Conservation (phyloP, 2,329 filamentous ascomycete genomes). For the Alternaria tenuissima region DNA sequence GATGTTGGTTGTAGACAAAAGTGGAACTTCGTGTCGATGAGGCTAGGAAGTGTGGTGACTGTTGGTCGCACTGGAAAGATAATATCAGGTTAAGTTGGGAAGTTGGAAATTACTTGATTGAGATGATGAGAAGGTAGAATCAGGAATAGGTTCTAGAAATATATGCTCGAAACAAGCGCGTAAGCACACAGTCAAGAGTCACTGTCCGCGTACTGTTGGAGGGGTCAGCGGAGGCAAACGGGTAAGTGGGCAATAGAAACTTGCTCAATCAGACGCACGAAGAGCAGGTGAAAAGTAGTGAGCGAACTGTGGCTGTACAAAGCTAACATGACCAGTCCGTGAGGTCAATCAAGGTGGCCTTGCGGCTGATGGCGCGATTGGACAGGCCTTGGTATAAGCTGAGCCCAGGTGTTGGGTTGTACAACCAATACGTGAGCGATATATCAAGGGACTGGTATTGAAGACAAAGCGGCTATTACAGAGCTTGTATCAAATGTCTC, state of each 20-base stretch:
- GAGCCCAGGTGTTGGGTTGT: slow-evolving; percentile 10
- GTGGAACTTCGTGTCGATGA: neutral
- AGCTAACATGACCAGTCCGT: slow-evolving; percentile 3
- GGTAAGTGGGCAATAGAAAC: neutral
- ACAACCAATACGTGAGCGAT: slow-evolving; percentile 4
- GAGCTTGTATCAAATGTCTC: neutral
- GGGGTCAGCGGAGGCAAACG: neutral
- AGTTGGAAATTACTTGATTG: neutral
- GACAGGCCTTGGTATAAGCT: slow-evolving; percentile 23
- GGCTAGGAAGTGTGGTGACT: neutral
- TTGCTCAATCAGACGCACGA: neutral
- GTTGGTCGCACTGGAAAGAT: neutral
- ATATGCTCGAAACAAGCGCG: neutral
- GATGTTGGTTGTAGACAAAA: neutral
- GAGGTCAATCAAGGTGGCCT: neutral
- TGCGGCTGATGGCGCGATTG: slow-evolving; percentile 18
- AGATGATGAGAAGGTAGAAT: neutral
- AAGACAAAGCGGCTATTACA: neutral
- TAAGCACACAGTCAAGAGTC: neutral
- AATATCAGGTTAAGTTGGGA: neutral
- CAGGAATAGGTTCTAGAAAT: neutral
- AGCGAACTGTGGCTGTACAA: slow-evolving; percentile 9
- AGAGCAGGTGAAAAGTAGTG: neutral
- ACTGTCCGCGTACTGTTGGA: neutral
- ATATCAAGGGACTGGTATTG: neutral